Conservation (phyloP, 163 green algal genomes). For the Prototheca wickerhamii region DNA sequence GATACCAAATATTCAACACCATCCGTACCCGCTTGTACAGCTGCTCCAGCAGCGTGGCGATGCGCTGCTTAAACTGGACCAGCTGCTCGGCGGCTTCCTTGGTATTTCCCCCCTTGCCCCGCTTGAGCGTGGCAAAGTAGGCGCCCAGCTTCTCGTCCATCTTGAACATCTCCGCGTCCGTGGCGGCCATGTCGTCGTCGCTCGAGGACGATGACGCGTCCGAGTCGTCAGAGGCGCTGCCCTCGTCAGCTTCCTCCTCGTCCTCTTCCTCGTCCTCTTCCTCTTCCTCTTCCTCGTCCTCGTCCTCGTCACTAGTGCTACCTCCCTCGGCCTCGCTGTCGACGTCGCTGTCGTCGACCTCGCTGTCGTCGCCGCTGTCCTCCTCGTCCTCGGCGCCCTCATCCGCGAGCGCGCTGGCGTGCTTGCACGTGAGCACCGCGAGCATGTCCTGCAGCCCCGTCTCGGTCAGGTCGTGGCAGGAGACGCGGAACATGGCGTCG, state of each 20-base stretch:
- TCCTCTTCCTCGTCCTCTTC: conserved; percentile 21
- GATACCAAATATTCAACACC: neutral
- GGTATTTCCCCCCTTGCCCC: conserved; percentile 10
- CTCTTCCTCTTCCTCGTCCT: conserved; percentile 21
- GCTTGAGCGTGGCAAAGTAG: conserved; percentile 24
- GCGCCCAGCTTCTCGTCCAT: conserved; percentile 54
- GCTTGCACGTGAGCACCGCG: conserved; percentile 17
- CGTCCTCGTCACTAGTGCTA: conserved; percentile 13
- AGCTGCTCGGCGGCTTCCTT: conserved; percentile 23
- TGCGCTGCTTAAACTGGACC: conserved; percentile 37
- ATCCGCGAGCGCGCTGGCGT: conserved; percentile 9
- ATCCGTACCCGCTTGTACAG: conserved; percentile 23
- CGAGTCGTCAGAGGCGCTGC: neutral
- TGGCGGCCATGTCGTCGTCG: conserved; percentile 11
- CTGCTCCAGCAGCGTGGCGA: conserved; percentile 25
- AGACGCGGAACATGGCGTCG: conserved; percentile 52
- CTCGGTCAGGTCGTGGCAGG: conserved; percentile 27
- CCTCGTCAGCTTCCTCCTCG: conserved; percentile 1
- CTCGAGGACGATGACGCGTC: neutral
- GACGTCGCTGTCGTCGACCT: conserved; percentile 35
- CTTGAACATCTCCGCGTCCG: conserved; percentile 56
- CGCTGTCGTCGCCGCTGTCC: conserved; percentile 17
- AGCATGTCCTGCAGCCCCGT: conserved; percentile 40
- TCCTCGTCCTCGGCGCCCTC: conserved; percentile 12
- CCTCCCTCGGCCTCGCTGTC: conserved; percentile 14